These are phyloP conservation scores for Elymus sibiricus DNA, from an alignment of 176 grass and related monocot genomes.

Conservation along the genomic window DNA sequence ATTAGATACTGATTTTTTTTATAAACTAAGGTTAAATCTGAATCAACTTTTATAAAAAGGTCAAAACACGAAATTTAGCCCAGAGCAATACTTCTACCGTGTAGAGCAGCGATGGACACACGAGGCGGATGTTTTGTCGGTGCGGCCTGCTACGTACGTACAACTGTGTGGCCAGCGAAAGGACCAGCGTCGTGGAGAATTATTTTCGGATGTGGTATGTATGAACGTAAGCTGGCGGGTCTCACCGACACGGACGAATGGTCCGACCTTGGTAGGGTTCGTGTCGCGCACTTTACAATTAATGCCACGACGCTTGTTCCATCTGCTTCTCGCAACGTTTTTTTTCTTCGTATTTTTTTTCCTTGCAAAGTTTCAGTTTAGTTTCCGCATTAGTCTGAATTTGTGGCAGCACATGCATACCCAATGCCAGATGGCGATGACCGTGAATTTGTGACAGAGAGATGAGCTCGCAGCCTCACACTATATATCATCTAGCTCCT, in stretches of 20 bases:
- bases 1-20: too few species aligned
- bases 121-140: not conserved
- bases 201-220: not conserved
- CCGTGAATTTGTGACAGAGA: not conserved
- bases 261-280: conserved; percentile 18
- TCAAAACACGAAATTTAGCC: too few species aligned
- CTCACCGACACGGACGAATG: conserved; percentile 8
- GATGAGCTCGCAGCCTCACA: not conserved
- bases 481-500: not conserved
- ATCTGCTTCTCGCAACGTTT: not conserved
- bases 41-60: too few species aligned
- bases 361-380: not conserved
- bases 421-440: not conserved
- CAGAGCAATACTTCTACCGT: not conserved
- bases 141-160: not conserved
- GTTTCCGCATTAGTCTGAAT: not conserved
- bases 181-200: not conserved
- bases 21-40: too few species aligned
- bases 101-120: not conserved
- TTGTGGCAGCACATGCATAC: not conserved
- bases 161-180: conserved; percentile 12
- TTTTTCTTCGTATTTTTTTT: too few species aligned
- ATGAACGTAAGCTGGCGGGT: not conserved
- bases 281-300: not conserved
- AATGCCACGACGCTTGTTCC: not conserved